phyloP scores from a whole-genome alignment of 768 basidiomycete species.

The Russula sp. region DNA sequence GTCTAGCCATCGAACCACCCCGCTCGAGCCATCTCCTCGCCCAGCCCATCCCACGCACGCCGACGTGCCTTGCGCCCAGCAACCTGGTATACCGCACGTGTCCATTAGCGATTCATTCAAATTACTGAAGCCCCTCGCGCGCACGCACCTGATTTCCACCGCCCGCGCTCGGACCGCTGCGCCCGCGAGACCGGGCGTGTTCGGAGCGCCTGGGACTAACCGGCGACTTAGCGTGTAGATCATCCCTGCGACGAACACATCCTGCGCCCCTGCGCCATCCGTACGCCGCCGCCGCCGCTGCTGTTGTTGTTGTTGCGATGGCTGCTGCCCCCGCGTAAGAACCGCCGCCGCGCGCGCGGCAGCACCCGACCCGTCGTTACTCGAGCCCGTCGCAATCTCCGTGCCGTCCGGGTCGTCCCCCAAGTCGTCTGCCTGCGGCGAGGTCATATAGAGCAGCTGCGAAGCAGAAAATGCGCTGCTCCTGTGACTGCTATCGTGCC shows the following conservation, averaged over 20 bases:
- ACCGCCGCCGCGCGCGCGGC: background rate
- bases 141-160: no score
- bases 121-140: no score
- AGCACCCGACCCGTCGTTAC: slow-evolving; percentile 27
- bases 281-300: slow-evolving; percentile 31
- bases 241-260: no score
- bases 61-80: slow-evolving; percentile 68
- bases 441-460: slow-evolving; percentile 22
- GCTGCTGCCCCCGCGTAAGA: background rate
- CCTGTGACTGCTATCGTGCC: slow-evolving; percentile 42
- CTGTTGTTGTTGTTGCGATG: no score
- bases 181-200: no score
- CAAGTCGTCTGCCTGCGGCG: slow-evolving; percentile 47
- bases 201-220: no score
- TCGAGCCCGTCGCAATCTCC: slow-evolving; percentile 27
- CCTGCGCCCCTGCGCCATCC: slow-evolving; percentile 74
- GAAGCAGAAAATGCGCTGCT: slow-evolving; percentile 46
- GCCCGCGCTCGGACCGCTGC: no score
- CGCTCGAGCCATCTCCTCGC: slow-evolving; percentile 63
- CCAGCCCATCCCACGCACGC: slow-evolving; percentile 60
- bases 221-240: no score
- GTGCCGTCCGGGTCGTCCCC: slow-evolving; percentile 42
- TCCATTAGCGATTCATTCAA: no score
- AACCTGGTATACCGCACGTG: slow-evolving; percentile 38
- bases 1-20: slow-evolving; percentile 65